Evolutionary conservation across 2,329 filamentous ascomycete species (phyloP).

Genomic region (Rugonectria rugulosa): DNA sequence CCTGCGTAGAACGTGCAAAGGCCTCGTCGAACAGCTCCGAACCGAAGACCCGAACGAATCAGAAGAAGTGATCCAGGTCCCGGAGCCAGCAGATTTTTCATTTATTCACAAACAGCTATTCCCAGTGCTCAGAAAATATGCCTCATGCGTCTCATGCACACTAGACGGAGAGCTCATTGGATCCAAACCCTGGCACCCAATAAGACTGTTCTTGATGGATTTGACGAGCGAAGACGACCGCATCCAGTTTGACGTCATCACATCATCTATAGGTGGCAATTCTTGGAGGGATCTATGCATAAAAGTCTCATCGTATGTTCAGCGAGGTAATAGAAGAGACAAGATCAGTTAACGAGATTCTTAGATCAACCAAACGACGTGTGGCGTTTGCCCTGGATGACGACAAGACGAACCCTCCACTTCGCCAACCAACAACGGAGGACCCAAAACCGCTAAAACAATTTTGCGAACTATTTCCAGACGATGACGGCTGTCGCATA

Average conservation of each 20-base stretch:
- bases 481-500: slow-evolving; percentile 2
- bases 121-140: slow-evolving; percentile 5
- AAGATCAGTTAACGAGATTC: not conserved
- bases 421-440: not conserved
- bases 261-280: not conserved
- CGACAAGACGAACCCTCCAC: not conserved
- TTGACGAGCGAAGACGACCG: not conserved
- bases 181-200: slow-evolving; percentile 7
- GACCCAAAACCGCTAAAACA: not conserved
- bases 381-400: not conserved
- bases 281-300: slow-evolving; percentile 13
- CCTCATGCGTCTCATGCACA: slow-evolving; percentile 7
- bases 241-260: slow-evolving; percentile 7
- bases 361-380: not conserved
- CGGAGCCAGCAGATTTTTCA: slow-evolving; percentile 6
- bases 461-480: slow-evolving; percentile 2
- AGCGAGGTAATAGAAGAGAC: not conserved
- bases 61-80: not conserved
- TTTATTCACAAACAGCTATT: slow-evolving; percentile 2
- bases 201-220: slow-evolving; percentile 14
- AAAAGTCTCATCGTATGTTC: not conserved
- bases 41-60: not conserved
- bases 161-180: not conserved
- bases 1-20: not conserved
- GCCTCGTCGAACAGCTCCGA: not conserved